A percentile compares a stretch with the other conserved stretches of the same genome.
Evolutionary conservation across 75 land plant species (phyloP).

Genomic region (Pinus albicaulis): DNA sequence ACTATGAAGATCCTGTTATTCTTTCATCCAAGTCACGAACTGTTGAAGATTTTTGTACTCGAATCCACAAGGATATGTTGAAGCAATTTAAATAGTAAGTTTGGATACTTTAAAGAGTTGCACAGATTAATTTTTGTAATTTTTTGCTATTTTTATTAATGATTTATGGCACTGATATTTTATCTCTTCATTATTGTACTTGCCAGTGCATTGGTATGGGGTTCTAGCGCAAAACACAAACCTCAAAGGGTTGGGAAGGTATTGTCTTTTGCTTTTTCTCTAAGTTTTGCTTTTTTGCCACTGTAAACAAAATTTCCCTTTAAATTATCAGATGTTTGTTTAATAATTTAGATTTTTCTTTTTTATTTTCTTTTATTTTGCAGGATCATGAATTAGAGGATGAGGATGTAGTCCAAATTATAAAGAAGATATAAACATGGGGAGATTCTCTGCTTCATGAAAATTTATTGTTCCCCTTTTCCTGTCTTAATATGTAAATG

Average conservation of each 20-base stretch:
- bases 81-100: constrained; percentile 98
- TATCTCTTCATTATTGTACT: constrained; percentile 3
- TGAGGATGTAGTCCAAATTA: constrained; percentile 99
- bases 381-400: constrained; percentile 97
- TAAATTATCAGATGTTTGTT: not conserved
- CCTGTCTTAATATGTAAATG: no score
- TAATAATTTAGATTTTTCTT: not conserved
- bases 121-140: constrained; percentile 2
- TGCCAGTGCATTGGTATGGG: constrained; percentile 96
- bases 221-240: constrained; percentile 98
- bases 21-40: constrained; percentile 86
- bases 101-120: not conserved
- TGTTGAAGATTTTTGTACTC: constrained; percentile 88
- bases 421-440: constrained; percentile 68
- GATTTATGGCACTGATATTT: not conserved
- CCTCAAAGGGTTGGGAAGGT: constrained; percentile 99
- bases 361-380: not conserved
- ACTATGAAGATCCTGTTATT: constrained; percentile 99
- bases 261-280: not conserved
- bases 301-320: not conserved
- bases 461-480: no score
- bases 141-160: not conserved
- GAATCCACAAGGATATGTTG: constrained; percentile 97
- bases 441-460: no score
- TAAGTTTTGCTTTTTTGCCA: not conserved